Percentiles rank a stretch among this genome's conserved stretches.
phyloP scores from a whole-genome alignment of 441 rosid genomes.

The Gossypium schwendimanii region DNA sequence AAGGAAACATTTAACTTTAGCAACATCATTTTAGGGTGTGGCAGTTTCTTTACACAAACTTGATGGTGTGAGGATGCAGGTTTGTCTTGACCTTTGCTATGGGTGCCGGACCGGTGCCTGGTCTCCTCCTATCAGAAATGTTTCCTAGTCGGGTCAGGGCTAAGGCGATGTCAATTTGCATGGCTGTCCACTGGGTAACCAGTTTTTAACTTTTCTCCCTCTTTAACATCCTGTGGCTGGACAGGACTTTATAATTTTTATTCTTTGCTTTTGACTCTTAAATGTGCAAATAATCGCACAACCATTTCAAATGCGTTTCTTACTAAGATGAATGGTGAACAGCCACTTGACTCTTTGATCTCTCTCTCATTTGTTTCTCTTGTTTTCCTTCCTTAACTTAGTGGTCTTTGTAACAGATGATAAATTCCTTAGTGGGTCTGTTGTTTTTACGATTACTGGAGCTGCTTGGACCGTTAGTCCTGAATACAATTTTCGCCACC shows the following conservation, averaged over 20 bases:
- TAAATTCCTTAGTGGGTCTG: slow-evolving; percentile 66
- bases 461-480: slow-evolving; percentile 47
- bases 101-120: slow-evolving; percentile 69
- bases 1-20: slow-evolving; percentile 10
- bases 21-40: slow-evolving; percentile 5
- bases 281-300: background rate
- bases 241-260: slow-evolving; percentile 2
- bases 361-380: background rate
- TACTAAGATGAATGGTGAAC: background rate
- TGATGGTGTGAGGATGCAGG: slow-evolving; percentile 32
- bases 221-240: background rate
- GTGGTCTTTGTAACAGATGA: slow-evolving; percentile 35
- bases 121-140: slow-evolving; percentile 61
- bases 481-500: slow-evolving; percentile 45
- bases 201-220: slow-evolving; percentile 9
- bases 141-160: slow-evolving; percentile 62
- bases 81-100: slow-evolving; percentile 53
- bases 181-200: slow-evolving; percentile 68
- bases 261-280: background rate
- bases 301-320: background rate
- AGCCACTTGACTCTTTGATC: background rate
- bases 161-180: slow-evolving; percentile 65
- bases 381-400: background rate
- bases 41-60: background rate
- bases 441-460: slow-evolving; percentile 58